phyloP scores from a whole-genome alignment of 441 rosid genomes.

The Populus hybrid region DNA sequence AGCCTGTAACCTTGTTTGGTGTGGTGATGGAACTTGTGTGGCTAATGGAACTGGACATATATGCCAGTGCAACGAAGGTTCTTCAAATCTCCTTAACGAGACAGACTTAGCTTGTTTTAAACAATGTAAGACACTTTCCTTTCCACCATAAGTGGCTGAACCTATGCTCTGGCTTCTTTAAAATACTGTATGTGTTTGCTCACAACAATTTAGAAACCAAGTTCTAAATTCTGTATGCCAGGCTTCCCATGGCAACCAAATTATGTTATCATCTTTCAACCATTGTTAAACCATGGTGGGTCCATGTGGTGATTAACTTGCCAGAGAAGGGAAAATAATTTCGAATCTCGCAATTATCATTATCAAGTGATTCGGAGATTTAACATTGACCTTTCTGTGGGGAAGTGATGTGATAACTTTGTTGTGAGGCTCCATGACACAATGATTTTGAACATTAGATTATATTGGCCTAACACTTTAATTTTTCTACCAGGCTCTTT shows the following conservation, averaged over 20 bases:
- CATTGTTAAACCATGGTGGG: no score
- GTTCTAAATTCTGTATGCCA: neutral
- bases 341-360: no score
- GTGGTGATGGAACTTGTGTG: constrained; percentile 47
- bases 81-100: constrained; percentile 27
- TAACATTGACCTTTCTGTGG: no score
- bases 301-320: no score
- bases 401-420: neutral
- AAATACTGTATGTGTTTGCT: no score
- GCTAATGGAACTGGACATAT: constrained; percentile 25
- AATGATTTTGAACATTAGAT: neutral
- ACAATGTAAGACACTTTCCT: constrained; percentile 27
- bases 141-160: neutral
- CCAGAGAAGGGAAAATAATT: no score
- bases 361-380: neutral
- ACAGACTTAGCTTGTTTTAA: constrained; percentile 28
- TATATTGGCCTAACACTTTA: neutral
- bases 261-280: no score
- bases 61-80: constrained; percentile 41
- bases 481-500: constrained; percentile 27
- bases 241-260: neutral
- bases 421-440: neutral
- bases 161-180: neutral
- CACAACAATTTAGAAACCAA: no score
- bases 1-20: constrained; percentile 42